Base-by-base conservation (phyloP, 371 early-diverging fungal species). In the Coemansia sp. region DNA sequence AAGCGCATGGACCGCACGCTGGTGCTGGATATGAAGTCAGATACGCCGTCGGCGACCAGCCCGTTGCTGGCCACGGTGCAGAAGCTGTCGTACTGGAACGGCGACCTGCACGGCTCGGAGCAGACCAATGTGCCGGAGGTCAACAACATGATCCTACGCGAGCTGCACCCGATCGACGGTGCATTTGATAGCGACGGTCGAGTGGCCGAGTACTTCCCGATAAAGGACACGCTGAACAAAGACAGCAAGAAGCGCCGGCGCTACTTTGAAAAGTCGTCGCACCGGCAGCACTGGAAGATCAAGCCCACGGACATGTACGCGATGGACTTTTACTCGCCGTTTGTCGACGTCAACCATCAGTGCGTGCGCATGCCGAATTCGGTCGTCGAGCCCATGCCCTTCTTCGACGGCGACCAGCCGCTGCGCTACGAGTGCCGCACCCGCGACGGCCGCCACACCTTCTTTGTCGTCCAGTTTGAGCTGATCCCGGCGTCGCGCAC, bases 1-100 rank as follows among this genome's bases (percentile, higher is more conserved):
- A 83, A 83, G 63, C 84, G 85, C 68, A 88, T 90, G 76, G 94
- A 93, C 74, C 91, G 92, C 30, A 90, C 90, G 6, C 77, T 93
- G 45, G 80, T 87, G 53, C 80, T 84, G 9, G 89, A 93, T 65
- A 77, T 93, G 45, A 85, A 88, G 77, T 66, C 80, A 11, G 87
- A 88, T 42, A 82, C 81, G 48, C 94, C 94, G 2, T 88, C 87
- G 82, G 87, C 90, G 4, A 87, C 82, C 72, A 83, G 84, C 55
- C 92, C 94, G 11, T 56, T 74, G 40, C 57, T 74, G n/a, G 42
- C 75, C 1, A 74, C 75, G 2, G 75, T 74, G 52, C 75, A 74
- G 45, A 69, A 65, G 62, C 69, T 74, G 39, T 74, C 75, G 56
- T 69, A 69, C 63, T 74, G 75, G 75, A 69, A 65, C 57, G 59